A percentile compares a stretch with the other conserved stretches of the same genome.
phyloP scores from a whole-genome alignment of 2,329 filamentous ascomycete genomes.

The Talaromyces islandicus region DNA sequence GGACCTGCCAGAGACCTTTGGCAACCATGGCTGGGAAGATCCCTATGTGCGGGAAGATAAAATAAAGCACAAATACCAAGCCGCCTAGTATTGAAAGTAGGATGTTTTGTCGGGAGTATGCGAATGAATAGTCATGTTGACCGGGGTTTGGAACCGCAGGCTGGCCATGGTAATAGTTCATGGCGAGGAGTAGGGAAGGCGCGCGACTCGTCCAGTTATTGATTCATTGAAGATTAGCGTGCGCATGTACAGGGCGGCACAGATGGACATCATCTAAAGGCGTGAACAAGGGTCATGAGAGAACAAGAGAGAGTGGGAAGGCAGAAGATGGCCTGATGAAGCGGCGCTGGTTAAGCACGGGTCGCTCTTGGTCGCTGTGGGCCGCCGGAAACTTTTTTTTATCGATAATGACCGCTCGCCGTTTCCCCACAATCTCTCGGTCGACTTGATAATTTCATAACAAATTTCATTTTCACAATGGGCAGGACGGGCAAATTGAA shows the following conservation, averaged over 20 bases:
- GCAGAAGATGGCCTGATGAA: neutral
- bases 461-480: constrained; percentile 23
- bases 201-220: neutral
- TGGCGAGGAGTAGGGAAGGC: constrained; percentile 20
- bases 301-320: neutral
- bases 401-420: constrained; percentile 27
- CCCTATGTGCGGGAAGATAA: constrained; percentile 25
- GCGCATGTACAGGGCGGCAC: neutral
- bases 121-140: constrained; percentile 27
- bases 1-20: constrained; percentile 30
- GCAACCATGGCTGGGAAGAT: constrained; percentile 24
- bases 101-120: constrained; percentile 21
- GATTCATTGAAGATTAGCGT: neutral
- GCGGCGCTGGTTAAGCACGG: constrained; percentile 11
- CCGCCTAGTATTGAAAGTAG: constrained; percentile 23
- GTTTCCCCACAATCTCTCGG: constrained; percentile 20
- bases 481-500: constrained; percentile 29
- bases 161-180: constrained; percentile 25
- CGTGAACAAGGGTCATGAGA: neutral
- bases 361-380: constrained; percentile 22
- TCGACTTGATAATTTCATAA: neutral
- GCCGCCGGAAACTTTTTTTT: constrained; percentile 26
- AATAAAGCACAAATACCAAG: constrained; percentile 22
- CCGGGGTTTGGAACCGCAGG: constrained; percentile 21
- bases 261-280: constrained; percentile 12